These are phyloP conservation scores for Lycium ferocissimum DNA, from an alignment of 257 asterid species.

Conservation along the genomic window DNA sequence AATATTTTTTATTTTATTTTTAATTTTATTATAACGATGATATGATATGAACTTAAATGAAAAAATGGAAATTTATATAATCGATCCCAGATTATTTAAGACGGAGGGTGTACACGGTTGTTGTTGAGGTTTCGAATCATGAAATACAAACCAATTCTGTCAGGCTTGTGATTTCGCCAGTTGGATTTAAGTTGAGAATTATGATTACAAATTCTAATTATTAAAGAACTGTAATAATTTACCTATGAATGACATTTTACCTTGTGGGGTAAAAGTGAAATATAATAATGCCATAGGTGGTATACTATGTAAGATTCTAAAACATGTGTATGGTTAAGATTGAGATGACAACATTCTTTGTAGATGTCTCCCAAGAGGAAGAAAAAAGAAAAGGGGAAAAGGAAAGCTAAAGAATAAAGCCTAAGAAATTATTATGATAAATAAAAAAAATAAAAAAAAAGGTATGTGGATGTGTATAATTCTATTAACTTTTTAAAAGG, in stretches of 20 bases:
- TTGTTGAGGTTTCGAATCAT: too few relatives aligned
- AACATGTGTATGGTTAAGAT: slow-evolving; percentile 29
- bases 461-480: slow-evolving; percentile 29
- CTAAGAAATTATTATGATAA: slow-evolving; percentile 21
- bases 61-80: too few relatives aligned
- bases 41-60: too few relatives aligned
- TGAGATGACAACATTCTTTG: slow-evolving; percentile 31
- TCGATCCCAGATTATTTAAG: too few relatives aligned
- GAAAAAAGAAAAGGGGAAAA: slow-evolving; percentile 16
- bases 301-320: slow-evolving; percentile 9
- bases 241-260: slow-evolving; percentile 11
- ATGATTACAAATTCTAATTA: neutral
- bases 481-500: slow-evolving; percentile 15
- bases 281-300: neutral
- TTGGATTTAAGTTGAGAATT: neutral
- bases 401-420: slow-evolving; percentile 22
- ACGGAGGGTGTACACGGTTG: too few relatives aligned
- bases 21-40: too few relatives aligned
- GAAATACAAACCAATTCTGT: too few relatives aligned
- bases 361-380: slow-evolving; percentile 31
- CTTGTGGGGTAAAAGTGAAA: neutral
- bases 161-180: too few relatives aligned
- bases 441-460: neutral
- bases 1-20: too few relatives aligned
- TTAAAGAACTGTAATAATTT: neutral